Evolutionary conservation across 176 grass and related monocot genomes (phyloP).

Genomic region (Bromus sterilis): DNA sequence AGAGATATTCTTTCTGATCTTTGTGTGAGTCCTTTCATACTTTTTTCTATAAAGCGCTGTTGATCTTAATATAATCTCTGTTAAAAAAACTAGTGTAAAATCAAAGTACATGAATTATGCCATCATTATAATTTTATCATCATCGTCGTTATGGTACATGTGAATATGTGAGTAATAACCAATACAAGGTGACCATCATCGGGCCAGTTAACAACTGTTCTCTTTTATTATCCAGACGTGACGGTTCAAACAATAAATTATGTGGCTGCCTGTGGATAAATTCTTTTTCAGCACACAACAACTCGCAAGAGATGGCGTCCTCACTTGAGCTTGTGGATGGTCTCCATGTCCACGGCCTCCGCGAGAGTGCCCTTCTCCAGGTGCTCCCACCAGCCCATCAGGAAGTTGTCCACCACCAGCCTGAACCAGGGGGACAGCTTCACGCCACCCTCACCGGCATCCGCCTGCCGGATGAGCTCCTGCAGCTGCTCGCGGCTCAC

Average conservation of each 20-base stretch:
- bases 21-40: too few relatives aligned
- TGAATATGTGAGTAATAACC: neutral
- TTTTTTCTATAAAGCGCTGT: too few relatives aligned
- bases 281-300: neutral
- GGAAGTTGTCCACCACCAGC: slow-evolving; percentile 85
- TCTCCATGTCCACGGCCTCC: slow-evolving; percentile 73
- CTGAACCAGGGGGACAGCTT: slow-evolving; percentile 94
- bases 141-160: neutral
- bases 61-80: too few relatives aligned
- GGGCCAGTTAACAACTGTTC: neutral
- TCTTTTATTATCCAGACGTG: neutral
- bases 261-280: neutral
- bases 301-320: neutral
- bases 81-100: neutral
- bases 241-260: neutral
- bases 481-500: slow-evolving; percentile 67
- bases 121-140: neutral
- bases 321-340: slow-evolving; percentile 86
- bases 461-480: slow-evolving; percentile 66
- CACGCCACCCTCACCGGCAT: slow-evolving; percentile 58
- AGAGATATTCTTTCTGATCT: too few relatives aligned
- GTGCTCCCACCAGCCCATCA: slow-evolving; percentile 90
- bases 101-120: neutral
- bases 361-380: slow-evolving; percentile 61
- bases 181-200: neutral